Base-by-base conservation (phyloP, 768 basidiomycete species). In the Termitomyces sp. region DNA sequence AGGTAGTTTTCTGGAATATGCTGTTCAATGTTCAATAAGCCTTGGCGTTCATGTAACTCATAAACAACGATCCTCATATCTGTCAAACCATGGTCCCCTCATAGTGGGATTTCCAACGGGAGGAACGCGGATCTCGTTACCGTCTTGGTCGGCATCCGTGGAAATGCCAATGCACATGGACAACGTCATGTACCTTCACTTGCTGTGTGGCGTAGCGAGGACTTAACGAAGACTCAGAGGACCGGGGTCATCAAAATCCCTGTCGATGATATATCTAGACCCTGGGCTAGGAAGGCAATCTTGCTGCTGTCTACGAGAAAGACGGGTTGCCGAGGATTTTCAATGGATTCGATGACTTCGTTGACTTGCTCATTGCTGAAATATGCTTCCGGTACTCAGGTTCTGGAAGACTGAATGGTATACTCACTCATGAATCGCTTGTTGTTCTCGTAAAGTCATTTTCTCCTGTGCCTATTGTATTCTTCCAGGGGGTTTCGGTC, bases 201-300 rank as follows among this genome's bases (percentile, higher is more conserved):
- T 28, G 20, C 20, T 46, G 28, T 62, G 61, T 59, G 61, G 61
- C 61, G 61, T 54, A 57, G 58, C 61, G 55, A 62, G 61, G 58
- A 51, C 28, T 44, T 46, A 41, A 12, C 28, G 28, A 36, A 28
- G 18, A 52, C 36, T 29, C 37, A 18, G 36, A 46, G 22, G 22
- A 33, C 26, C 10, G 12, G 37, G 26, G 16, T 28, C 42, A 36
- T 52, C 24, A 24, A 18, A 13, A 34, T 36, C 7, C 37, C 13
- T 42, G 15, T 9, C 22, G 34, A 29, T 6, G 8, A 16, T 2
- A 9, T 51, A 37, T 57, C 26, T 45, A 45, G 36, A 51, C 22
- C 24, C 13, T 18, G 10, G 15, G 15, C 50, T 7, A 20, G 24
- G 42, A 44, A 34, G 36, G 50, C 15, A 34, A 28, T 36, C 42